A percentile compares a stretch with the other conserved stretches of the same genome.
Evolutionary conservation across 805 yeast genomes (phyloP).

Genomic region (Hermanozyma aechmeae): DNA sequence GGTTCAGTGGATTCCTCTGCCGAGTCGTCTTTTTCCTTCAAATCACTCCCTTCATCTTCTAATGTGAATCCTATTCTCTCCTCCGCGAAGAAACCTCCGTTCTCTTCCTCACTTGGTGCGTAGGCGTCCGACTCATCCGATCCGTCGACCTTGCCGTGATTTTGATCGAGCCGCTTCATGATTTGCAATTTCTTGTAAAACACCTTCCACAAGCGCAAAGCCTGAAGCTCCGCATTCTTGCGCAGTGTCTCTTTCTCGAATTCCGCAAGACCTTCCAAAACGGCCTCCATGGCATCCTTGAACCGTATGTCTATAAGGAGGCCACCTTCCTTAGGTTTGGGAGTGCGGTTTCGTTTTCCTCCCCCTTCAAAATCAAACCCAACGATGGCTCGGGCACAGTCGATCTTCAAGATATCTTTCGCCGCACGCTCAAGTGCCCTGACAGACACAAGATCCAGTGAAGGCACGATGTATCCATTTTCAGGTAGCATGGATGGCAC

Average conservation of each 20-base stretch:
- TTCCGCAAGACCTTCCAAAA: slow-evolving; percentile 38
- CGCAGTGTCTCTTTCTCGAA: slow-evolving; percentile 40
- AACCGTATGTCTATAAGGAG: slow-evolving; percentile 60
- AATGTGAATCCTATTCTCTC: too few relatives aligned
- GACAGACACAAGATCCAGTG: slow-evolving; percentile 18
- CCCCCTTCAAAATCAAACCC: slow-evolving; percentile 62
- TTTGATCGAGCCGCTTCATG: slow-evolving; percentile 32
- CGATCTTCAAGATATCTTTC: slow-evolving; percentile 47
- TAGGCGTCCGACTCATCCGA: too few relatives aligned
- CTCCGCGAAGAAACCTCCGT: too few relatives aligned
- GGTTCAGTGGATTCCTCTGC: too few relatives aligned
- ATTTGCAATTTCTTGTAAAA: slow-evolving; percentile 43
- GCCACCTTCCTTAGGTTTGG: slow-evolving; percentile 65
- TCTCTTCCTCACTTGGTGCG: too few relatives aligned
- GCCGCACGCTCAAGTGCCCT: slow-evolving; percentile 64
- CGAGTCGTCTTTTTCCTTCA: too few relatives aligned
- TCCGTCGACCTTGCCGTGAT: slow-evolving; percentile 37
- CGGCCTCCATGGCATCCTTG: slow-evolving; percentile 48
- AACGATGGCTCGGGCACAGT: slow-evolving; percentile 80
- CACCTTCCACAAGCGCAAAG: slow-evolving; percentile 46
- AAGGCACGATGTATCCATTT: slow-evolving; percentile 53
- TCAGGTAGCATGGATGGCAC: slow-evolving; percentile 73
- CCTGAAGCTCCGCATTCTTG: slow-evolving; percentile 35
- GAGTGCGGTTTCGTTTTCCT: slow-evolving; percentile 26
- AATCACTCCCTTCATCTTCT: too few relatives aligned